Percentiles rank a stretch among this genome's conserved stretches.
phyloP scores from a whole-genome alignment of 2,329 filamentous ascomycete species.

The Colletotrichum limetticola region DNA sequence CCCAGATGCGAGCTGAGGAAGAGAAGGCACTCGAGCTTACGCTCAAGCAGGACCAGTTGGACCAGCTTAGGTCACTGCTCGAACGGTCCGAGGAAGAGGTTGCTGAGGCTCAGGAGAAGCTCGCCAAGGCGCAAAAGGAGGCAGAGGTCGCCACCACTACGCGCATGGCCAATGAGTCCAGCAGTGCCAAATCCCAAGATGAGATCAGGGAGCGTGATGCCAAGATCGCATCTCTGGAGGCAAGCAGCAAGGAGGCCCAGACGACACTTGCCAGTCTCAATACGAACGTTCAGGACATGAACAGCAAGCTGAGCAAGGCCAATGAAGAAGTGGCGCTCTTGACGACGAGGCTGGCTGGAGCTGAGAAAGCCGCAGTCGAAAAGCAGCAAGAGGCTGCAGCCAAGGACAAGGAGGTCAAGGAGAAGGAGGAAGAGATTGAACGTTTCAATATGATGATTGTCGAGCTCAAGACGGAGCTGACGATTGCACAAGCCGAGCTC shows the following conservation, averaged over 20 bases:
- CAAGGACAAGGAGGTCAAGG: slow-evolving; percentile 51
- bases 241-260: slow-evolving; percentile 50
- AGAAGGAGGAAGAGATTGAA: slow-evolving; percentile 63
- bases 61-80: slow-evolving; percentile 47
- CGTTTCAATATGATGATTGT: slow-evolving; percentile 62
- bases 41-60: slow-evolving; percentile 63
- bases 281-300: slow-evolving; percentile 40
- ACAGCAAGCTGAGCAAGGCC: slow-evolving; percentile 51
- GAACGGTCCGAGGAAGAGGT: slow-evolving; percentile 51
- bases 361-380: slow-evolving; percentile 41
- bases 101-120: slow-evolving; percentile 56
- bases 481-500: slow-evolving; percentile 69
- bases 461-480: slow-evolving; percentile 71
- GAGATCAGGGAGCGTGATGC: slow-evolving; percentile 52
- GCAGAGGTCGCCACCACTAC: slow-evolving; percentile 50
- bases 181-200: slow-evolving; percentile 39
- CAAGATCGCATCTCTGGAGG: slow-evolving; percentile 53
- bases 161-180: slow-evolving; percentile 37
- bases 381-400: slow-evolving; percentile 56
- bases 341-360: slow-evolving; percentile 47
- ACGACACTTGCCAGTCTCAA: slow-evolving; percentile 45
- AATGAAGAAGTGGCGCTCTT: slow-evolving; percentile 52
- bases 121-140: slow-evolving; percentile 59
- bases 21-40: slow-evolving; percentile 73
- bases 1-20: slow-evolving; percentile 24